These are phyloP conservation scores for Mortierella antarctica DNA, from an alignment of 192 early-diverging fungal species.

Conservation along the genomic window DNA sequence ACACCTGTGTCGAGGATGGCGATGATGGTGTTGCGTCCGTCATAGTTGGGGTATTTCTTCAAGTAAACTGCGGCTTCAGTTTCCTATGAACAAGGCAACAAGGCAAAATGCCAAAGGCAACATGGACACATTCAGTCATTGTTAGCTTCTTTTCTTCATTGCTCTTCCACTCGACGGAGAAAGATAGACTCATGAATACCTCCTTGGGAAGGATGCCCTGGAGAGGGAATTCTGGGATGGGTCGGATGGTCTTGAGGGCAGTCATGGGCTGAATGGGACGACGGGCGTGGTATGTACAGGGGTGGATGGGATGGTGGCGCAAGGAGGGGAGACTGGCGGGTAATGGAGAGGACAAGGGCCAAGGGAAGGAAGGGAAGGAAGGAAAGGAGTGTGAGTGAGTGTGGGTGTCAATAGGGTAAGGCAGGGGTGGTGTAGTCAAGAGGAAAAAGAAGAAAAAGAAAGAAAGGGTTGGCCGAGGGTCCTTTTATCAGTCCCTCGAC, in stretches of 20 bases:
- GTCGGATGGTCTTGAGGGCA: constrained; percentile 54
- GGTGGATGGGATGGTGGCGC: not conserved
- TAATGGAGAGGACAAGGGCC: not conserved
- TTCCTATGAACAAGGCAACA: constrained; percentile 60
- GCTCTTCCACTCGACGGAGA: too few species aligned
- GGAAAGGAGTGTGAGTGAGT: not conserved
- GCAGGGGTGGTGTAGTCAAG: constrained; percentile 1
- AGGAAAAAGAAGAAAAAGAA: not conserved
- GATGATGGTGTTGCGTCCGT: constrained; percentile 89
- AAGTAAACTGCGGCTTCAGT: constrained; percentile 88
- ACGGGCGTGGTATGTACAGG: constrained; percentile 6
- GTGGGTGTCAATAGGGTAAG: too few species aligned
- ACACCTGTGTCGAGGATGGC: constrained; percentile 96
- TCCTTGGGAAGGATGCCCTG: constrained; percentile 60
- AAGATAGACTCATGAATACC: constrained; percentile 19
- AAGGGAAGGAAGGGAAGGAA: not conserved
- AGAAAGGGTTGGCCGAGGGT: not conserved
- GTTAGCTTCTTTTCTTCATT: not conserved
- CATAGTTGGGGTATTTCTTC: constrained; percentile 84
- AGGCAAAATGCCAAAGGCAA: too few species aligned
- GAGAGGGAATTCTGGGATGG: constrained; percentile 56
- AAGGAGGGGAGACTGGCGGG: not conserved
- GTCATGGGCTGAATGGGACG: constrained; percentile 22
- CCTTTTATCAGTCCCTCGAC: not conserved
- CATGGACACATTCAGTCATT: not conserved